These are phyloP conservation scores for Diaporthe vexans DNA, from an alignment of 2,329 filamentous ascomycete species.

Conservation along the genomic window DNA sequence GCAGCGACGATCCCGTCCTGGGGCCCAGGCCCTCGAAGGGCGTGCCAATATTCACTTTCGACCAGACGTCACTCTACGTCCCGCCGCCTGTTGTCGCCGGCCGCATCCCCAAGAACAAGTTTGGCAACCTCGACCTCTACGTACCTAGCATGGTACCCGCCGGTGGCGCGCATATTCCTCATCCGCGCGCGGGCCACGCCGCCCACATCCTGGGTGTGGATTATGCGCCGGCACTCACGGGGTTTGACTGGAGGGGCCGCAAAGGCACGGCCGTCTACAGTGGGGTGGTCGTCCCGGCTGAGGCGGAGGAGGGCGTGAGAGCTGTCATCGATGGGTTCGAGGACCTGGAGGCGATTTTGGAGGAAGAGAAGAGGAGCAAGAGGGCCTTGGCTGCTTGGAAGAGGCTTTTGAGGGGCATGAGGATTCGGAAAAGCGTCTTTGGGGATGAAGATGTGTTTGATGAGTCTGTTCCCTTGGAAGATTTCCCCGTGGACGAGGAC, in stretches of 20 bases:
- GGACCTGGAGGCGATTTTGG: slow-evolving; percentile 74
- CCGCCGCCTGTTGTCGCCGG: slow-evolving; percentile 83
- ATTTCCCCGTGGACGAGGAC: slow-evolving; percentile 55
- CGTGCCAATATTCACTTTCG: slow-evolving; percentile 70
- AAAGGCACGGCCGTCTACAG: slow-evolving; percentile 87
- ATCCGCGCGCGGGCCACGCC: slow-evolving; percentile 75
- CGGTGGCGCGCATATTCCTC: slow-evolving; percentile 81
- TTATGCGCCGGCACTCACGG: slow-evolving; percentile 89
- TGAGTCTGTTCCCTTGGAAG: slow-evolving; percentile 34
- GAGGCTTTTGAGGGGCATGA: slow-evolving; percentile 81
- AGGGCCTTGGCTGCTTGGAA: slow-evolving; percentile 78
- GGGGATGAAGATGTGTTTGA: slow-evolving; percentile 49
- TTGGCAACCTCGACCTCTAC: slow-evolving; percentile 94
- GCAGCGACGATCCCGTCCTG: slow-evolving; percentile 59
- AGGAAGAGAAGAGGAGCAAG: slow-evolving; percentile 73
- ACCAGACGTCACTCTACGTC: slow-evolving; percentile 80
- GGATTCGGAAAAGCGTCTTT: slow-evolving; percentile 80
- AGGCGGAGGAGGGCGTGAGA: slow-evolving; percentile 79
- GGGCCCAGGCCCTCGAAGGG: slow-evolving; percentile 59
- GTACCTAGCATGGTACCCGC: slow-evolving; percentile 90
- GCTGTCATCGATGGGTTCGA: slow-evolving; percentile 78
- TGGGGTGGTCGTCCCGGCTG: slow-evolving; percentile 81
- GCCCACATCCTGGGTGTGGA: slow-evolving; percentile 84
- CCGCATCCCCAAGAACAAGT: slow-evolving; percentile 88
- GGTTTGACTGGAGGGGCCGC: slow-evolving; percentile 88